Conservation (phyloP, 495 filamentous ascomycete genomes). For the Podospora conica region DNA sequence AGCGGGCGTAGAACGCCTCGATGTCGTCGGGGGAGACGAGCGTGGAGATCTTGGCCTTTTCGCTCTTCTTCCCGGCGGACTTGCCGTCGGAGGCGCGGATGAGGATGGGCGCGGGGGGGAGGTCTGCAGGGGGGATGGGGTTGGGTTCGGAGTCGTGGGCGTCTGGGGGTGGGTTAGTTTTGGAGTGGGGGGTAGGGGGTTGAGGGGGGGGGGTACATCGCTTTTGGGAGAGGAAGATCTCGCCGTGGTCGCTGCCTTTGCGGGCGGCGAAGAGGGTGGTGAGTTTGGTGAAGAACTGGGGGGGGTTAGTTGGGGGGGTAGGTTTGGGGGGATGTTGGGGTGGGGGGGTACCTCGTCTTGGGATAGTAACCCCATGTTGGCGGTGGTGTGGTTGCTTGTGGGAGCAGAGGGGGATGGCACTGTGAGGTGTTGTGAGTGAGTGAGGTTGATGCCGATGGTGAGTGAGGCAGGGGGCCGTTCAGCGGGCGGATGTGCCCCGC, state of each 20-base stretch:
- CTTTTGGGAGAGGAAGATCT: constrained; percentile 83
- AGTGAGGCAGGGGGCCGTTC: background rate
- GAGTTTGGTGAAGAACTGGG: constrained; percentile 81
- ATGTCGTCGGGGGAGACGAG: constrained; percentile 68
- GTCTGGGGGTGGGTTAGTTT: constrained; percentile 2
- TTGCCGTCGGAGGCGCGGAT: constrained; percentile 81
- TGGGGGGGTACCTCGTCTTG: constrained; percentile 63
- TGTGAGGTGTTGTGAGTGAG: background rate
- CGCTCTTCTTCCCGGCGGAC: constrained; percentile 40
- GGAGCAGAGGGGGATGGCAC: background rate
- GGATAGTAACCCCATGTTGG: constrained; percentile 45
- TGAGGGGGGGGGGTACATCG: constrained; percentile 43
- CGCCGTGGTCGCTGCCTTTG: constrained; percentile 64
- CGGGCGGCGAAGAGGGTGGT: constrained; percentile 63
- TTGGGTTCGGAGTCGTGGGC: constrained; percentile 13
- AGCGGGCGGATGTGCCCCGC: background rate
- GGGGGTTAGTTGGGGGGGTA: constrained; percentile 10
- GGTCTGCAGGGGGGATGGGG: constrained; percentile 25
- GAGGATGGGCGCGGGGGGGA: constrained; percentile 64
- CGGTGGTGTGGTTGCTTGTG: background rate
- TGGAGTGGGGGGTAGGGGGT: constrained; percentile 11
- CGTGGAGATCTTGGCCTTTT: constrained; percentile 78
- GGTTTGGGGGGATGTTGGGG: constrained; percentile 15
- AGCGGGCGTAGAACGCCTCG: constrained; percentile 73
- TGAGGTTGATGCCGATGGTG: background rate